These are phyloP conservation scores for Mycena filopes DNA, from an alignment of 768 basidiomycete genomes.

Conservation along the genomic window DNA sequence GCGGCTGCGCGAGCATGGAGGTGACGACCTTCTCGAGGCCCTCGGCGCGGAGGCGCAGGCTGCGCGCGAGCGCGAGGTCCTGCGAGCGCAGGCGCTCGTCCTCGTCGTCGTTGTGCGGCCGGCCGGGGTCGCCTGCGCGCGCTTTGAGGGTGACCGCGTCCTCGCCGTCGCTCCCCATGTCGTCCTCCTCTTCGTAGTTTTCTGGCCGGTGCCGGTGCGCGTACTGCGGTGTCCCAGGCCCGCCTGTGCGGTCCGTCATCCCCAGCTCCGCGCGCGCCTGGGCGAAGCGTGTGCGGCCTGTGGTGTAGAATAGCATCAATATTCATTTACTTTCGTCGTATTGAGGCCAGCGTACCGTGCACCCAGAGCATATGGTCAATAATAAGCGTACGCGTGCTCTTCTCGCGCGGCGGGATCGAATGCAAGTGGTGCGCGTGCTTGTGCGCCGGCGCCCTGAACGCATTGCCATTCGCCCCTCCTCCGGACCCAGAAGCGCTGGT, in stretches of 20 bases:
- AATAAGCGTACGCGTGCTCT: slow-evolving; percentile 88
- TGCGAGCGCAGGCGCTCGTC: slow-evolving; percentile 66
- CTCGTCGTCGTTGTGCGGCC: slow-evolving; percentile 65
- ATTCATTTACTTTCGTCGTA: neutral
- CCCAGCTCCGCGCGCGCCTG: slow-evolving; percentile 88
- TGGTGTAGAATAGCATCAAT: neutral
- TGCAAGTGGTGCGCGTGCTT: slow-evolving; percentile 91
- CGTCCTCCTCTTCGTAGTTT: slow-evolving; percentile 81
- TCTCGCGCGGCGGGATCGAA: slow-evolving; percentile 87
- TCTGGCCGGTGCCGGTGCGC: slow-evolving; percentile 76
- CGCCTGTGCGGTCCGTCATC: slow-evolving; percentile 85
- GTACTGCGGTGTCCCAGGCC: slow-evolving; percentile 68
- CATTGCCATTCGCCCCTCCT: slow-evolving; percentile 36
- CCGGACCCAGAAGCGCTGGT: slow-evolving; percentile 1
- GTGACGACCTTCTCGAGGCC: slow-evolving; percentile 85
- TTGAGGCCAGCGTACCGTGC: slow-evolving; percentile 56
- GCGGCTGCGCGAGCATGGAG: slow-evolving; percentile 84
- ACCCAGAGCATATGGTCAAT: slow-evolving; percentile 91
- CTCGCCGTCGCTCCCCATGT: slow-evolving; percentile 73
- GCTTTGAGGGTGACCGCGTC: slow-evolving; percentile 61
- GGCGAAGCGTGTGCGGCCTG: slow-evolving; percentile 78
- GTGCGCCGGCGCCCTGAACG: slow-evolving; percentile 81
- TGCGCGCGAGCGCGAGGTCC: slow-evolving; percentile 70
- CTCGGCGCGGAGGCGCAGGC: slow-evolving; percentile 77
- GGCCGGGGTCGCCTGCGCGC: slow-evolving; percentile 56